Evolutionary conservation across 208 protist genomes (phyloP).

Genomic region (Leishmania braziliensis): DNA sequence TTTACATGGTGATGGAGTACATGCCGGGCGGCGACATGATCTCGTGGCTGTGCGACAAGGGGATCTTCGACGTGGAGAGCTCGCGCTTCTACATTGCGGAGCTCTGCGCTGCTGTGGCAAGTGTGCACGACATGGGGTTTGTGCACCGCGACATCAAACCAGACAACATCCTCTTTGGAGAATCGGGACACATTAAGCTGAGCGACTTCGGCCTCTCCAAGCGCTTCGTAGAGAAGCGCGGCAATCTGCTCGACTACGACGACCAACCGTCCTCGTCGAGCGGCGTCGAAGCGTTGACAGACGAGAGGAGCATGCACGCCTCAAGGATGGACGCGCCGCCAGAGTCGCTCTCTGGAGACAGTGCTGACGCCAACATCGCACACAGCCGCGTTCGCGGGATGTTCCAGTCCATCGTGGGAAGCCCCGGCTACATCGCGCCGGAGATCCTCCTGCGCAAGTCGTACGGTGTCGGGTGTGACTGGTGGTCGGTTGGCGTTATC

Average conservation of each 20-base stretch:
- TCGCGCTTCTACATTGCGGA: slow-evolving; percentile 94
- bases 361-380: slow-evolving; percentile 19
- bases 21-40: slow-evolving; percentile 95
- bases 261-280: slow-evolving; percentile 22
- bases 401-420: slow-evolving; percentile 95
- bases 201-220: slow-evolving; percentile 97
- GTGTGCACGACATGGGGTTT: slow-evolving; percentile 92
- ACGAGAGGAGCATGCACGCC: slow-evolving; percentile 15
- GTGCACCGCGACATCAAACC: slow-evolving; percentile 98
- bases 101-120: slow-evolving; percentile 88
- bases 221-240: slow-evolving; percentile 69
- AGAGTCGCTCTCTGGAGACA: neutral
- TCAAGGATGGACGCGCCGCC: slow-evolving; percentile 4
- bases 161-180: slow-evolving; percentile 98
- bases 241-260: slow-evolving; percentile 72
- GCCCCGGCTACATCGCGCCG: slow-evolving; percentile 97
- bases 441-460: slow-evolving; percentile 94
- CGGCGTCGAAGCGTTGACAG: slow-evolving; percentile 5
- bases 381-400: slow-evolving; percentile 49
- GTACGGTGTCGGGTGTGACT: slow-evolving; percentile 97
- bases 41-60: slow-evolving; percentile 89
- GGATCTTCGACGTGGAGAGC: slow-evolving; percentile 83
- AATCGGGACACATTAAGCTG: slow-evolving; percentile 97
- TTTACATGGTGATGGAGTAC: slow-evolving; percentile 96
- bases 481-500: slow-evolving; percentile 98